Conservation (phyloP, 176 grass and related monocot species). For the Oryza coarctata region DNA sequence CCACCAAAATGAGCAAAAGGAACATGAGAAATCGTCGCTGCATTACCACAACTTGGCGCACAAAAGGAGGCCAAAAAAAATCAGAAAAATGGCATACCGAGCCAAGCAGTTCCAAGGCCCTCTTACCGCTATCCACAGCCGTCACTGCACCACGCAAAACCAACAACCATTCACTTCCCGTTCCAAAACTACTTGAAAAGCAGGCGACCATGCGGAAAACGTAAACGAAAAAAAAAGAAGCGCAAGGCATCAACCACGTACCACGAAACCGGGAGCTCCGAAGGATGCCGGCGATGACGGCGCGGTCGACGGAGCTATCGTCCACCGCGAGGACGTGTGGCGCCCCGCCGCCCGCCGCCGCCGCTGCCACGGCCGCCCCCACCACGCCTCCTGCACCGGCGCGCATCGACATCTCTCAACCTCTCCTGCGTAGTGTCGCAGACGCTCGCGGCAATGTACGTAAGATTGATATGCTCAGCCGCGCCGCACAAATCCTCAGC, state of each 20-base stretch:
- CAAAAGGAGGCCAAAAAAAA: not conserved
- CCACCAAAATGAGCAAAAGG: not conserved
- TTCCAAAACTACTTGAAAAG: not conserved
- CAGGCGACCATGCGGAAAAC: too few relatives aligned
- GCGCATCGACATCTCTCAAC: conserved; percentile 32
- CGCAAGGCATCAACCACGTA: not conserved
- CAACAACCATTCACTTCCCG: not conserved
- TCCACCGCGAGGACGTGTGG: conserved; percentile 84
- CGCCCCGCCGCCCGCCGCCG: not conserved
- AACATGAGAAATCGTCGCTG: not conserved
- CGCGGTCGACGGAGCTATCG: conserved; percentile 84
- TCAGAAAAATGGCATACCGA: conserved; percentile 39
- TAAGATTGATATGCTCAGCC: not conserved
- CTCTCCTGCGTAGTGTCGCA: too few relatives aligned
- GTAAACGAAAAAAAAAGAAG: not conserved
- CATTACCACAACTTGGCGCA: not conserved
- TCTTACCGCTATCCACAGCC: conserved; percentile 85
- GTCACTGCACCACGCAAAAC: conserved; percentile 55
- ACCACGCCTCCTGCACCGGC: conserved; percentile 5
- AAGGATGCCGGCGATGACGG: conserved; percentile 70
- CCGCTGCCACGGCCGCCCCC: not conserved
- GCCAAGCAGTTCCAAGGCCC: conserved; percentile 72
- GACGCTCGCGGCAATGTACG: too few relatives aligned
- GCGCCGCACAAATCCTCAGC: too few relatives aligned
- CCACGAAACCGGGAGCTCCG: conserved; percentile 65